These are phyloP conservation scores for Gyromitra esculenta DNA, from an alignment of 2,329 filamentous ascomycete genomes.

Conservation along the genomic window DNA sequence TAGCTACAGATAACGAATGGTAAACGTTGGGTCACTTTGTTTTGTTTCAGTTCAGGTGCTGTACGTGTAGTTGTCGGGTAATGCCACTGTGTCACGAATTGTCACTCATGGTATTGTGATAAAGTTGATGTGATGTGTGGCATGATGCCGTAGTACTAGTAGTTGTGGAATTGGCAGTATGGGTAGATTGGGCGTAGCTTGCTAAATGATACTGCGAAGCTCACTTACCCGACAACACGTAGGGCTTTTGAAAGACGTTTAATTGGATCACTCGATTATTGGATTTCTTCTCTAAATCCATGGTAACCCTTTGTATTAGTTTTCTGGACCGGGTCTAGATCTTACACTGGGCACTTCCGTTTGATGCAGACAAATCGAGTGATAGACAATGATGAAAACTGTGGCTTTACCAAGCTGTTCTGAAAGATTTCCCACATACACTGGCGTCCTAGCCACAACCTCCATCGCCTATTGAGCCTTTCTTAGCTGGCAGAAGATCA, in stretches of 20 bases:
- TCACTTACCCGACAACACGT: not conserved
- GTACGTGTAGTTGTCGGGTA: constrained; percentile 10
- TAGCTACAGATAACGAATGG: constrained; percentile 14
- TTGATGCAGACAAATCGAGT: not conserved
- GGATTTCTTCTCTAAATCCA: no score
- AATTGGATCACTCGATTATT: no score
- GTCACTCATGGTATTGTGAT: not conserved
- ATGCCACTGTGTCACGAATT: constrained; percentile 13
- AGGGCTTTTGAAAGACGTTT: no score
- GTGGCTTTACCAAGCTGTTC: not conserved
- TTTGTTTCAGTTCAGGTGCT: not conserved
- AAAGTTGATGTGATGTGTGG: not conserved
- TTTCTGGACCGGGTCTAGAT: no score
- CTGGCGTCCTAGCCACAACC: no score
- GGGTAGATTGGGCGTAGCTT: not conserved
- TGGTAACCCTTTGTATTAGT: no score
- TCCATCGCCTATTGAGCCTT: no score
- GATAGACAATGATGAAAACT: not conserved
- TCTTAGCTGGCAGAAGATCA: no score
- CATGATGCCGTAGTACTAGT: not conserved
- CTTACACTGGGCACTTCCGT: no score
- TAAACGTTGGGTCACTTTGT: not conserved
- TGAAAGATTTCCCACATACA: no score
- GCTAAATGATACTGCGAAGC: not conserved
- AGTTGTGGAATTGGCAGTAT: not conserved